Percentiles rank a stretch among this genome's conserved stretches.
Conservation (phyloP, 306 rosid species). For the Castanopsis chinensis region DNA sequence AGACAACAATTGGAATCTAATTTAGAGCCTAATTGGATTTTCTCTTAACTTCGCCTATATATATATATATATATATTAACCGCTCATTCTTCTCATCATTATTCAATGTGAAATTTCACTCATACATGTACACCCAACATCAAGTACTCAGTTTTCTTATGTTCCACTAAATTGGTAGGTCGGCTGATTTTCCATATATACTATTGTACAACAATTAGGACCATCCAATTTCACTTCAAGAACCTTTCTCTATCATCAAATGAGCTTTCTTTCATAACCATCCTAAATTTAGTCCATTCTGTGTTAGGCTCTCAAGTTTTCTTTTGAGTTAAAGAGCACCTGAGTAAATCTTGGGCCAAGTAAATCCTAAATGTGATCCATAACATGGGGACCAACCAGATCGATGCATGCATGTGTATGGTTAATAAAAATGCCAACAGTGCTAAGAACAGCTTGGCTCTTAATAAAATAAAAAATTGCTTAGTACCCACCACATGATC, state of each 20-base stretch:
- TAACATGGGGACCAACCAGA: constrained; percentile 20
- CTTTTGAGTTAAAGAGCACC: not conserved
- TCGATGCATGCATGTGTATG: constrained; percentile 44
- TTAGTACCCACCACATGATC: constrained; percentile 38
- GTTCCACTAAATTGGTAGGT: too few species aligned
- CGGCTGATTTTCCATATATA: too few species aligned
- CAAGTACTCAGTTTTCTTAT: too few species aligned
- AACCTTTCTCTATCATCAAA: not conserved
- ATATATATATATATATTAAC: too few species aligned
- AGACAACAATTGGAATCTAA: too few species aligned
- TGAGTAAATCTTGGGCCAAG: constrained; percentile 3
- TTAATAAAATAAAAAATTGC: constrained; percentile 14
- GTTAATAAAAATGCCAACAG: constrained; percentile 41
- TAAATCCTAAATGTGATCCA: constrained; percentile 12
- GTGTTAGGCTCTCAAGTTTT: not conserved
- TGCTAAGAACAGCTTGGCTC: constrained; percentile 28
- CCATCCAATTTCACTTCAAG: not conserved
- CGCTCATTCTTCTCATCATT: fast-evolving
- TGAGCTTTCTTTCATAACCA: not conserved
- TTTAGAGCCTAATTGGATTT: too few species aligned
- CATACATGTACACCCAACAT: too few species aligned
- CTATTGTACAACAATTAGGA: not conserved
- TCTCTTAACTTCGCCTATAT: too few species aligned
- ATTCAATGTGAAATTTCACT: too few species aligned
- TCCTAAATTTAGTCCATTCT: not conserved